Conservation (phyloP, 495 filamentous ascomycete species). For the Aspergillus mulundensis region DNA sequence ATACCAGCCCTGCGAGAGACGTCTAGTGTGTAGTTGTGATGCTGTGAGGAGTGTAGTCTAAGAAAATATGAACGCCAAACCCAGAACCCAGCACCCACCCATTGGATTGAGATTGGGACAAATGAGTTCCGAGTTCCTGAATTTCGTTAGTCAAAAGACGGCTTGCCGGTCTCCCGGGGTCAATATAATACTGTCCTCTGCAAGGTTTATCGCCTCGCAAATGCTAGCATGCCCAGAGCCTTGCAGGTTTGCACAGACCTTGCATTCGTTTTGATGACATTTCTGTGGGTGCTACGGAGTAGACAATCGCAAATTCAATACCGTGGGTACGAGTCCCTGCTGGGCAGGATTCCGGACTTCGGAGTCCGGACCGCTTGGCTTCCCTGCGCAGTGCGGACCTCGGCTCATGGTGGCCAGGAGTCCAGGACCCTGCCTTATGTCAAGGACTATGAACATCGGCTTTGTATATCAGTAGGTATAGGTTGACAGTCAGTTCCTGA, state of each 20-base stretch:
- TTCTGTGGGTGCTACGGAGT: no score
- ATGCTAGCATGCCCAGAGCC: neutral
- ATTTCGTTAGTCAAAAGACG: neutral
- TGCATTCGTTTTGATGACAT: neutral
- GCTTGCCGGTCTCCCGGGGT: conserved; percentile 9
- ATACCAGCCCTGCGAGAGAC: neutral
- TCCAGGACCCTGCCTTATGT: neutral
- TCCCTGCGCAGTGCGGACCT: conserved; percentile 4
- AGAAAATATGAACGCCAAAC: no score
- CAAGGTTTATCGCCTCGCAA: neutral
- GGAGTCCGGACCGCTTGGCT: neutral
- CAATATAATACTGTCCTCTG: neutral
- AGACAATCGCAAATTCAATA: conserved; percentile 1
- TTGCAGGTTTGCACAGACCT: neutral
- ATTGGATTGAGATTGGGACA: no score
- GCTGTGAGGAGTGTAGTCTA: no score
- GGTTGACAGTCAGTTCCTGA: neutral
- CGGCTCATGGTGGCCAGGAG: conserved; percentile 1
- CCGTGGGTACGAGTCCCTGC: neutral
- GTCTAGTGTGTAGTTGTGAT: no score
- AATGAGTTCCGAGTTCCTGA: no score
- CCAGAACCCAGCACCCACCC: neutral
- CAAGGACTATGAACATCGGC: neutral
- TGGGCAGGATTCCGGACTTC: conserved; percentile 5
- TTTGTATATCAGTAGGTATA: neutral